Conservation (phyloP, 2,329 filamentous ascomycete genomes). For the Diaporthe australafricana region DNA sequence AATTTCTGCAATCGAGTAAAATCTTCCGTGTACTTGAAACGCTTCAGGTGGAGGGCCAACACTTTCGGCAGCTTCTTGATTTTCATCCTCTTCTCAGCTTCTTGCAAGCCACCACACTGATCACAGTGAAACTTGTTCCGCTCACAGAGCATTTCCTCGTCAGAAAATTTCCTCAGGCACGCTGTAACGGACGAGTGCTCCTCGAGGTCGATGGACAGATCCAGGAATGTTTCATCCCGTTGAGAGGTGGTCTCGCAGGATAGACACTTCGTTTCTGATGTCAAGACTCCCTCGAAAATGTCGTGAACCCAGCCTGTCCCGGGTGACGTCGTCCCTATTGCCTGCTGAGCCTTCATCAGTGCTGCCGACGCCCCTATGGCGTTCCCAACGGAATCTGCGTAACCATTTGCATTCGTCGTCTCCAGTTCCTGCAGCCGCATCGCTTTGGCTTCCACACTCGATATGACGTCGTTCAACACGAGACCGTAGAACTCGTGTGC, state of each 20-base stretch:
- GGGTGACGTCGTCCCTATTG: slow-evolving; percentile 63
- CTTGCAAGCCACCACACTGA: slow-evolving; percentile 94
- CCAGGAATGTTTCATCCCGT: slow-evolving; percentile 93
- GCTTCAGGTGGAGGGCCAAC: slow-evolving; percentile 90
- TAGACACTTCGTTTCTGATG: slow-evolving; percentile 95
- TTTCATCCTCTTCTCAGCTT: slow-evolving; percentile 99
- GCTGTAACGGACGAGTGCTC: slow-evolving; percentile 97
- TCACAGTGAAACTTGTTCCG: slow-evolving; percentile 99
- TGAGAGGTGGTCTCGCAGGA: slow-evolving; percentile 97
- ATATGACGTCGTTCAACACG: slow-evolving; percentile 94
- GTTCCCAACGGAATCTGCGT: slow-evolving; percentile 64
- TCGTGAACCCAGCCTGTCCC: slow-evolving; percentile 94
- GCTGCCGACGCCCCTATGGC: slow-evolving; percentile 52
- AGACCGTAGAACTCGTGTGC: slow-evolving; percentile 97
- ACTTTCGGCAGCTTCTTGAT: slow-evolving; percentile 95
- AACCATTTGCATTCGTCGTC: slow-evolving; percentile 54
- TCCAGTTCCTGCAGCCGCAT: slow-evolving; percentile 69
- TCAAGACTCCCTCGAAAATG: slow-evolving; percentile 93
- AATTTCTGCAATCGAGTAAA: slow-evolving; percentile 93
- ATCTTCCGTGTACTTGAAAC: slow-evolving; percentile 99
- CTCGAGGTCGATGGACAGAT: slow-evolving; percentile 94
- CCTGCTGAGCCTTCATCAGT: slow-evolving; percentile 43
- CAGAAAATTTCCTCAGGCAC: slow-evolving; percentile 94
- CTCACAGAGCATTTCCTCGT: slow-evolving; percentile 98
- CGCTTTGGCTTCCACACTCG: slow-evolving; percentile 91